Base-by-base conservation (phyloP, 305 asterid genomes). In the Caryopteris hybrid region DNA sequence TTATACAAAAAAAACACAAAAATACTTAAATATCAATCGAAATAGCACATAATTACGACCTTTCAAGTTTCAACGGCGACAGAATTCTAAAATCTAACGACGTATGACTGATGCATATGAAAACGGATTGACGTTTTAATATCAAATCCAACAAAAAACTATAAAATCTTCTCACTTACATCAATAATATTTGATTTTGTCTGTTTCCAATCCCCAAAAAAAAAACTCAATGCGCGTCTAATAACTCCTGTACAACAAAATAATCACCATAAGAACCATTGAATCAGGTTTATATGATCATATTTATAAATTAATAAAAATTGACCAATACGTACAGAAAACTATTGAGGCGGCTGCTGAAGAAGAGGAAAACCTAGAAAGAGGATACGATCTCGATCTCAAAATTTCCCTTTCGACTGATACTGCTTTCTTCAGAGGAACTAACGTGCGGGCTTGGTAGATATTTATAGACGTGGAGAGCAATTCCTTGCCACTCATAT, bases 341-440 rank as follows among this genome's bases (percentile, higher is more conserved):
- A 20, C 18, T 0, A 1, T 58, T 51, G 18, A 8, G 5, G 23
- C 72, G 67, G 76, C 75, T 0, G 81, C 74, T 8, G 34, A 31
- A 2, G 60, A 51, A 41, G n/a, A 58, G 8, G 68, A 61, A 74
- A 74, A 74, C 77, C 83, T 70, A 78, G 68, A 66, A 59, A 17
- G 1, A 1, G 3, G 29, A n/a, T 8, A 62, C 0, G 43, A 67
- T 46, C 52, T 20, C 42, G 34, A 59, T 59, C 41, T 34, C 31
- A 22, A 23, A 9, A 34, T 0, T 21, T 45, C 43, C 56, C n/a
- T 41, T 52, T 17, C n/a, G 10, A n/a, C 34, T 16, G 39, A 10
- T 23, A 8, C 29, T 11, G 42, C 38, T 65, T 10, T 18, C 21
- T 43, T 41, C 4, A 3, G 60, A 42, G 22, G n/a, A 57, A 14